Evolutionary conservation across 2,329 filamentous ascomycete species (phyloP), one percentile per base, ranked within the genome.

Genomic region (Talaromyces sp.): DNA sequence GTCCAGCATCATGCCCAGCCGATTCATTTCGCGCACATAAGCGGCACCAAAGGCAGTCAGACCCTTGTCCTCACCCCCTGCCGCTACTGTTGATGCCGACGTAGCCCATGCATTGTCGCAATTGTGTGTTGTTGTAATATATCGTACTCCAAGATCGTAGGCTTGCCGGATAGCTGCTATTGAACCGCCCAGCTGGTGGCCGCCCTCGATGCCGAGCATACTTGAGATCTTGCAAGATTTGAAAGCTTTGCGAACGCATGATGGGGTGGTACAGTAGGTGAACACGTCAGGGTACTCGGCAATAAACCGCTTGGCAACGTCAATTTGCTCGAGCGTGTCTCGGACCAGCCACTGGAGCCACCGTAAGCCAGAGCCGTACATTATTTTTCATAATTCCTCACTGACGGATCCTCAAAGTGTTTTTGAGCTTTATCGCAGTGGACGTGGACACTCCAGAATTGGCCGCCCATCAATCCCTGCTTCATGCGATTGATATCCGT

Each of bases 1-100:
- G 60, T 71, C 69, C 13, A 71, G 57, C 21, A 70, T 61, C 68
- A 71, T 69, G 6, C 69, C 69, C 2, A 71, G 51, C 17, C 69
- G 62, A 55, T 71, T 71, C 69, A 70, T 70, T 58, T 71, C 69
- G 4, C 50, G 52, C n/a, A 71, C 56, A 49, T 60, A 61, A 26
- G 61, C 66, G 13, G n/a, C n/a, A 5, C 67, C 68, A 55, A 70
- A 68, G 8, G 64, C 55, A 6, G 63, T 64, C 32, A 70, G 58
- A 2, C 68, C 67, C 9, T 50, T 46, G 57, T 70, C 64, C 49
- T 58, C 35, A 51, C 29, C 51, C 3, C 63, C 64, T 13, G 57
- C 63, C 2, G 61, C 55, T 11, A 66, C 66, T 7, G 64, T 67
- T 29, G 63, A 65, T n/a, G 64, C 65, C 24, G 66, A 59, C 2